Evolutionary conservation across 2,329 filamentous ascomycete species (phyloP).

Genomic region (Pseudogymnoascus destructans): DNA sequence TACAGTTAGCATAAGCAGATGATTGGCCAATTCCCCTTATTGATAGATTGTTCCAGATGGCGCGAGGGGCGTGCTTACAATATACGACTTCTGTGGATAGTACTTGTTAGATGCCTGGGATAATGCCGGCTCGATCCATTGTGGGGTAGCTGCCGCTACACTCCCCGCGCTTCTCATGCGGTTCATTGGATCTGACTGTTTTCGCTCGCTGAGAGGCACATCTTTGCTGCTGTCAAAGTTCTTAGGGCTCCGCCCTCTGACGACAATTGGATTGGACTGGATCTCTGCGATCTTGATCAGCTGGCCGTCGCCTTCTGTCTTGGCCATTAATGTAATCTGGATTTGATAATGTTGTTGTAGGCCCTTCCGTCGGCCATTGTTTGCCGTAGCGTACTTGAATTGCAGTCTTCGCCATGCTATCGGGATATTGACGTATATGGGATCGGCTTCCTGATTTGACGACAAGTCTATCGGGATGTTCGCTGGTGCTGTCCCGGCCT

Average conservation of each 20-base stretch:
- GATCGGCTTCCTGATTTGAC: slow-evolving; percentile 58
- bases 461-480: slow-evolving; percentile 41
- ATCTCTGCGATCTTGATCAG: slow-evolving; percentile 69
- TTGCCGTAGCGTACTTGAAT: slow-evolving; percentile 91
- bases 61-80: slow-evolving; percentile 16
- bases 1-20: background rate
- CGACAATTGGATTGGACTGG: slow-evolving; percentile 85
- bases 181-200: slow-evolving; percentile 19
- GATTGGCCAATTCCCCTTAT: background rate
- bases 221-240: slow-evolving; percentile 92
- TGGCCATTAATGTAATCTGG: slow-evolving; percentile 69
- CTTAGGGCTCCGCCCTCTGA: slow-evolving; percentile 78
- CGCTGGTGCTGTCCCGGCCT: slow-evolving; percentile 38
- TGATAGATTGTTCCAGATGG: background rate
- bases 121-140: slow-evolving; percentile 20
- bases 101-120: slow-evolving; percentile 19
- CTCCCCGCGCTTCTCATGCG: slow-evolving; percentile 16
- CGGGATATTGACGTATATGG: slow-evolving; percentile 64
- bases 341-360: slow-evolving; percentile 92
- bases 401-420: slow-evolving; percentile 90
- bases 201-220: slow-evolving; percentile 44
- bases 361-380: slow-evolving; percentile 88
- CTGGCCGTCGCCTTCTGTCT: slow-evolving; percentile 50
- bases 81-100: slow-evolving; percentile 22
- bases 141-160: slow-evolving; percentile 13